Percentiles rank a stretch among this genome's conserved stretches.
phyloP scores from a whole-genome alignment of 345 rosid species.

The Populus alba region DNA sequence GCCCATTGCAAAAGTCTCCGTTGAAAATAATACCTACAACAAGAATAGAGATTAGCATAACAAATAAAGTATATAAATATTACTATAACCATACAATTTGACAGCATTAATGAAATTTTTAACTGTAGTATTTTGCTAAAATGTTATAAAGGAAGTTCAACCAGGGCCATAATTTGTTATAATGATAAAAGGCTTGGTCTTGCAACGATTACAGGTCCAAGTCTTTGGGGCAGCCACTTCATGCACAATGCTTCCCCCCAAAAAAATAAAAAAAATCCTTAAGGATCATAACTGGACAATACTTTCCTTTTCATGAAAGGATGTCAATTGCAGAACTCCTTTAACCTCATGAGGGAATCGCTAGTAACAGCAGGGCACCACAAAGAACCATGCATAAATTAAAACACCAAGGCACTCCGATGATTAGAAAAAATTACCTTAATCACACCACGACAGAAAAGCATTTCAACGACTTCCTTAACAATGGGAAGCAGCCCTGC shows the following conservation, averaged over 20 bases:
- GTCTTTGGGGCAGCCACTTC: not conserved
- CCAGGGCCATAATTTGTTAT: not conserved
- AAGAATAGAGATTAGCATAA: constrained; percentile 23
- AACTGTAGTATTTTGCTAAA: not conserved
- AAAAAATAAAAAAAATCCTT: not conserved
- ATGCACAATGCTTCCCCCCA: too few relatives aligned
- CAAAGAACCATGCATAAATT: not conserved
- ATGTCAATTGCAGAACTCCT: not conserved
- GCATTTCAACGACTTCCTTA: constrained; percentile 98
- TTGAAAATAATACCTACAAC: constrained; percentile 82
- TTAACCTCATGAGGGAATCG: constrained; percentile 5
- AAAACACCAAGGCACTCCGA: not conserved
- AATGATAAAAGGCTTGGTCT: too few relatives aligned
- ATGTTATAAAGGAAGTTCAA: not conserved
- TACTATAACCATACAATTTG: not conserved
- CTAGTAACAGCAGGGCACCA: not conserved
- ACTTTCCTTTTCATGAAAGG: not conserved
- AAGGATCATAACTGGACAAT: not conserved
- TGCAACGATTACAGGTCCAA: too few relatives aligned
- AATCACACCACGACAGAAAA: constrained; percentile 93
- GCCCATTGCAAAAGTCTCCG: constrained; percentile 99
- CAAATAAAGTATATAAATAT: constrained; percentile 2
- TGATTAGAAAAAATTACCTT: constrained; percentile 53
- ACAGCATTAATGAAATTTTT: not conserved
- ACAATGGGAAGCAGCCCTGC: constrained; percentile 99